Conservation (phyloP, 108 stramenopile species). For the Licmophora abbreviata region DNA sequence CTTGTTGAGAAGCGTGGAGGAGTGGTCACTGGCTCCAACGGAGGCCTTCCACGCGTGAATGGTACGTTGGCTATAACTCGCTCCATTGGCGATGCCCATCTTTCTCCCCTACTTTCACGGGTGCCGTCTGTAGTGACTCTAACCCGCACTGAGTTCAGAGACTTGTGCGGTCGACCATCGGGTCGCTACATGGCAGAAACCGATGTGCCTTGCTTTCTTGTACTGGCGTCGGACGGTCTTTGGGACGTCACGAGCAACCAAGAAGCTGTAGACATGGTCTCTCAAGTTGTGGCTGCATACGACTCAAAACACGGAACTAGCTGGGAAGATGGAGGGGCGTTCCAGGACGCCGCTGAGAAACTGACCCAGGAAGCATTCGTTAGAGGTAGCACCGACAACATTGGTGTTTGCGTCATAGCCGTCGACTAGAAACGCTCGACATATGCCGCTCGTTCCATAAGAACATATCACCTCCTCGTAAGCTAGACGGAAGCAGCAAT, state of each 20-base stretch:
- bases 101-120: conserved; percentile 52
- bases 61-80: conserved; percentile 88
- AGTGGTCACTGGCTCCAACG: conserved; percentile 38
- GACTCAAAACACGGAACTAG: conserved; percentile 8
- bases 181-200: conserved; percentile 9
- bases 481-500: no score
- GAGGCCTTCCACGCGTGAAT: conserved; percentile 73
- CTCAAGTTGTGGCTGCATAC: conserved; percentile 16
- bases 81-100: conserved; percentile 70
- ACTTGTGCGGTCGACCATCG: conserved; percentile 36
- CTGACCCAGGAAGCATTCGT: conserved; percentile 87
- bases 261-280: conserved; percentile 79
- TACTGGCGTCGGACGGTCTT: conserved; percentile 91
- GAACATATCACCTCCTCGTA: no score
- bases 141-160: conserved; percentile 29
- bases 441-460: no score
- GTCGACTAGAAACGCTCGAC: neutral
- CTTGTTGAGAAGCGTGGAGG: conserved; percentile 63
- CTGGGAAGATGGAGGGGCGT: conserved; percentile 24
- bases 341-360: conserved; percentile 74
- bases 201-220: conserved; percentile 64
- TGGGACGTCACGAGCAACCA: conserved; percentile 91
- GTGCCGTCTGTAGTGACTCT: conserved; percentile 59
- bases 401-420: conserved; percentile 77
- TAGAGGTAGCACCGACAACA: conserved; percentile 88